Evolutionary conservation across 2,329 filamentous ascomycete genomes (phyloP).

Genomic region (Beauveria scarabaeidicola): DNA sequence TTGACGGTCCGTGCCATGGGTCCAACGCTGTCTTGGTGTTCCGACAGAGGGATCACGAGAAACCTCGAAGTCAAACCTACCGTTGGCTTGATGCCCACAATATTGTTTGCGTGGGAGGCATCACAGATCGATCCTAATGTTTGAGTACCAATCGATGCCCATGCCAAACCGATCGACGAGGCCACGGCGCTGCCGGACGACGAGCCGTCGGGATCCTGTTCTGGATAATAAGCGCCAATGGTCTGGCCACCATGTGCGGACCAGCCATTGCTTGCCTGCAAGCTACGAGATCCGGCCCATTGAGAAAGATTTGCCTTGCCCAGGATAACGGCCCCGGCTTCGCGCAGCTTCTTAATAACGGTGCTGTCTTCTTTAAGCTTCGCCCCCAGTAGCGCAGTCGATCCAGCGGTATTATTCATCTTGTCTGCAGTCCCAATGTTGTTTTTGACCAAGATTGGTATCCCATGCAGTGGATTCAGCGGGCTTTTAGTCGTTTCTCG

Average conservation of each 20-base stretch:
- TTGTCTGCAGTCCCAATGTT: constrained; percentile 55
- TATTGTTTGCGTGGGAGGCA: constrained; percentile 45
- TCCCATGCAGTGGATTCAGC: constrained; percentile 47
- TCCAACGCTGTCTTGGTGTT: constrained; percentile 58
- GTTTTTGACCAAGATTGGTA: constrained; percentile 59
- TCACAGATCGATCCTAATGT: constrained; percentile 56
- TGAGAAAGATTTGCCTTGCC: constrained; percentile 59
- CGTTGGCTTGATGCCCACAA: constrained; percentile 62
- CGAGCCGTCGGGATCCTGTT: constrained; percentile 54
- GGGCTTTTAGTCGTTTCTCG: constrained; percentile 13
- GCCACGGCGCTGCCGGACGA: constrained; percentile 56
- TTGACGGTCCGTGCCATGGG: constrained; percentile 55
- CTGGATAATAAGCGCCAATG: constrained; percentile 50
- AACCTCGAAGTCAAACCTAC: constrained; percentile 55
- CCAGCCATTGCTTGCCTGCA: constrained; percentile 54
- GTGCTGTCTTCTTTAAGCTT: constrained; percentile 48
- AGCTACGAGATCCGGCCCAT: constrained; percentile 55
- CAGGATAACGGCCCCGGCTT: constrained; percentile 54
- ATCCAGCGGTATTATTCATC: constrained; percentile 57
- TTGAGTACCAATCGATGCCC: constrained; percentile 36
- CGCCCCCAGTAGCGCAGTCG: constrained; percentile 52
- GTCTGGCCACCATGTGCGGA: constrained; percentile 55
- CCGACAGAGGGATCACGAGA: constrained; percentile 57
- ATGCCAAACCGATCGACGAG: constrained; percentile 50
- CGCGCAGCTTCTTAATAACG: constrained; percentile 49